Base-by-base conservation (phyloP, 345 rosid genomes). In the Schrenkiella parvula region DNA sequence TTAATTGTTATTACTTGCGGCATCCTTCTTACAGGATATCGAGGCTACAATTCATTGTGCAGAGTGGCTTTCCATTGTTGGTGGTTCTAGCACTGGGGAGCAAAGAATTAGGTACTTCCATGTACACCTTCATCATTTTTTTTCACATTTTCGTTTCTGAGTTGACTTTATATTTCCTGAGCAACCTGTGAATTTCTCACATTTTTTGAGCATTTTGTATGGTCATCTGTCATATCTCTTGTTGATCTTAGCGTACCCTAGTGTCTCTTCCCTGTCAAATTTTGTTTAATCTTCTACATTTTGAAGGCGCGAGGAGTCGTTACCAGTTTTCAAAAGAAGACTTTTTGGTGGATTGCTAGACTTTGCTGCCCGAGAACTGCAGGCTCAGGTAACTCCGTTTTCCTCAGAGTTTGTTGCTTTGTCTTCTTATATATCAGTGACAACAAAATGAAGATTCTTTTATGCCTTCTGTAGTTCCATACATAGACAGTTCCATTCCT, bases 41-140 rank as follows among this genome's bases (percentile, higher is more conserved):
- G 99, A 95, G 83, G 97, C 98, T 58, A 86, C 99, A 73, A 88
- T 95, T 86, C 99, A 95, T 84, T 95, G 99, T 90, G 99, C 99
- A 35, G 99, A 95, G 71, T 92, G 99, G 99, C 93, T 95, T 66
- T 91, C 97, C 76, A 92, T 95, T 11, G 88, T 89, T 65, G 99
- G 99, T 68, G 98, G 99, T 70, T 95, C 96, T 72, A 87, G 97
- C 84, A 91, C 97, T 29, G 98, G 99, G 75, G 96, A 92, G 46
- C 97, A 90, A 79, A 82, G 99, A 73, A 82, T 80, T 75, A 92
- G 99, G 99, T 92, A 85, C 32, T 48, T 62, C 35, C 32, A 17
- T 68, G n/a, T 52, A 35, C 70, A 29, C 26, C 64, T 43, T 52
- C 43, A 60, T 50, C 50, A 53, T 26, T 17, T 61, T 21, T 68